Conservation (phyloP, 2,329 filamentous ascomycete genomes). For the Penicillium palitans region DNA sequence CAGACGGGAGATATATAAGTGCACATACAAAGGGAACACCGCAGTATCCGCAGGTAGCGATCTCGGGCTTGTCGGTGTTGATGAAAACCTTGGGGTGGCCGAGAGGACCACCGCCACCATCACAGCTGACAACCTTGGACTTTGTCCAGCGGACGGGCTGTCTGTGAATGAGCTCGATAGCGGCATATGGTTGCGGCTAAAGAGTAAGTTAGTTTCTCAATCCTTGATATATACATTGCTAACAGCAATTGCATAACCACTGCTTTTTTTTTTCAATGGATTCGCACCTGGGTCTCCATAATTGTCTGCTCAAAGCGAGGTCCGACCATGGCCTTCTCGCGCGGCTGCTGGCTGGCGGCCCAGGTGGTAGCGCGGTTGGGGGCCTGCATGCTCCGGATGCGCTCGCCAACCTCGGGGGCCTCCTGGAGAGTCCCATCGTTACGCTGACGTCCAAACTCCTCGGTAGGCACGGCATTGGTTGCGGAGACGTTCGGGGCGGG, state of each 20-base stretch:
- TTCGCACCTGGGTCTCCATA: constrained; percentile 80
- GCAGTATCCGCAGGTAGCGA: constrained; percentile 87
- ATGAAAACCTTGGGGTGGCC: constrained; percentile 95
- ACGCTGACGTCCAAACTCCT: constrained; percentile 38
- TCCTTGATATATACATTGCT: background rate
- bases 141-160: constrained; percentile 93
- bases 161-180: constrained; percentile 94
- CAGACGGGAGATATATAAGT: constrained; percentile 2
- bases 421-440: constrained; percentile 57
- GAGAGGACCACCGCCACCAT: constrained; percentile 85
- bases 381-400: constrained; percentile 67
- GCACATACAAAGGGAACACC: constrained; percentile 82
- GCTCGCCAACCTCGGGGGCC: constrained; percentile 55
- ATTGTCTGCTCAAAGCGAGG: constrained; percentile 97
- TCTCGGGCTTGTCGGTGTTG: constrained; percentile 96
- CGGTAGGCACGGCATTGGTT: constrained; percentile 59
- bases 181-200: constrained; percentile 83
- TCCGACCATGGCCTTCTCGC: constrained; percentile 82
- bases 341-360: constrained; percentile 81
- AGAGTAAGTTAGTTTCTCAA: constrained; percentile 5
- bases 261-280: background rate
- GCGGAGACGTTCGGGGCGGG: constrained; percentile 58
- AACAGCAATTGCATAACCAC: constrained; percentile 1
- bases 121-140: constrained; percentile 77
- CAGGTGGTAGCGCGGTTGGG: constrained; percentile 81